These are phyloP conservation scores for Coemansia sp. DNA, from an alignment of 192 early-diverging fungal genomes.

Conservation along the genomic window DNA sequence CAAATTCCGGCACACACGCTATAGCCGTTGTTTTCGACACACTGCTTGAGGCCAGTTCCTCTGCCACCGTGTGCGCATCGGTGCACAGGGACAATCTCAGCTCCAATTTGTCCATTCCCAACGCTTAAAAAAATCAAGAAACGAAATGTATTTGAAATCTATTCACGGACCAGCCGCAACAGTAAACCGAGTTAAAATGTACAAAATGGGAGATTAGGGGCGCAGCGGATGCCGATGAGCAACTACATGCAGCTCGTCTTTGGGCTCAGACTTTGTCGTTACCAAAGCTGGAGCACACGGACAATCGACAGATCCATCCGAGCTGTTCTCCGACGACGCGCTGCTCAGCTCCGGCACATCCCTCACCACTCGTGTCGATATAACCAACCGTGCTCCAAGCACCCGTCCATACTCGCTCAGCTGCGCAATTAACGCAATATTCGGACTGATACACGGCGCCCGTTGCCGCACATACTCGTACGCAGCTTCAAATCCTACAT, in stretches of 20 bases:
- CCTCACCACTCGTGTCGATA: neutral
- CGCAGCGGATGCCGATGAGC: neutral
- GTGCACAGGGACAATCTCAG: constrained; percentile 18
- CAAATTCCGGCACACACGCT: constrained; percentile 21
- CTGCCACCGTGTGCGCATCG: neutral
- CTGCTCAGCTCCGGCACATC: constrained; percentile 3
- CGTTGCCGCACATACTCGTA: constrained; percentile 73
- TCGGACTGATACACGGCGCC: constrained; percentile 77
- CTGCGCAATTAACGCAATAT: constrained; percentile 77
- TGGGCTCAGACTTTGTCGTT: neutral
- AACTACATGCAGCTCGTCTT: neutral
- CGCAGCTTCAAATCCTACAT: constrained; percentile 59
- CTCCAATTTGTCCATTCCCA: constrained; percentile 5
- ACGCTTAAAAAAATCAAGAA: neutral
- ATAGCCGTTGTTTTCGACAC: constrained; percentile 9
- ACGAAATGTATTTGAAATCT: neutral
- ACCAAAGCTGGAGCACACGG: neutral
- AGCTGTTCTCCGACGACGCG: constrained; percentile 7
- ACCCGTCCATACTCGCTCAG: constrained; percentile 61
- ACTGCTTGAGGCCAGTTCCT: constrained; percentile 1
- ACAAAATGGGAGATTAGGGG: neutral
- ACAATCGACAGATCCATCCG: neutral
- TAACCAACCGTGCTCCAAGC: neutral
- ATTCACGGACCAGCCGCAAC: neutral
- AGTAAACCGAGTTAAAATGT: neutral